A percentile compares a stretch with the other conserved stretches of the same genome.
phyloP scores from a whole-genome alignment of 2,329 filamentous ascomycete species.

The Venturia carpophila region DNA sequence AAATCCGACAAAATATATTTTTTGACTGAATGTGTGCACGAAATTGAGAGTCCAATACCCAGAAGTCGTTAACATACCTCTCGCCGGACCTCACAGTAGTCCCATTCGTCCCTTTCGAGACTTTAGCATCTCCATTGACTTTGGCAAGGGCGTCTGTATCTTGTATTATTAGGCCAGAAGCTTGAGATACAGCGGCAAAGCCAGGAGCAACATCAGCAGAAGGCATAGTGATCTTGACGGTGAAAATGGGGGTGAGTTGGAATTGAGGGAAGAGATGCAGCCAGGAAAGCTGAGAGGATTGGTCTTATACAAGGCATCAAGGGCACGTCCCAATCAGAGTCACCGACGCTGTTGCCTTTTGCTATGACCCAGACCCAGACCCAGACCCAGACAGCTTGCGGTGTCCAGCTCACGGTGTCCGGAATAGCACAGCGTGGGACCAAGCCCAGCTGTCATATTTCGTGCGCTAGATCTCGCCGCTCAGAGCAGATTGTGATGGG shows the following conservation, averaged over 20 bases:
- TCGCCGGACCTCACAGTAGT: too few relatives aligned
- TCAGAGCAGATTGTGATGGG: not conserved
- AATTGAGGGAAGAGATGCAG: not conserved
- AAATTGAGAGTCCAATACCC: too few relatives aligned
- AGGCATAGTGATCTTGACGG: not conserved
- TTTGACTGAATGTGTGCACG: too few relatives aligned
- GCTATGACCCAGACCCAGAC: not conserved
- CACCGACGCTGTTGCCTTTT: slow-evolving; percentile 5
- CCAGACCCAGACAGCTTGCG: not conserved
- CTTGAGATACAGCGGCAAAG: not conserved
- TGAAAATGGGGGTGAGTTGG: not conserved
- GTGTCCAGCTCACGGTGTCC: not conserved
- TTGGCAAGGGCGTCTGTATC: not conserved
- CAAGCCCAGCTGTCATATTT: not conserved
- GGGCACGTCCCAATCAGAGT: not conserved
- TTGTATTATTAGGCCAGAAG: not conserved
- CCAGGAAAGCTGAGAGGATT: not conserved
- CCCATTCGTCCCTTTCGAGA: not conserved
- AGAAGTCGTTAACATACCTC: too few relatives aligned
- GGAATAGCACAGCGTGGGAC: not conserved
- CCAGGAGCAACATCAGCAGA: not conserved
- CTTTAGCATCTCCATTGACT: not conserved
- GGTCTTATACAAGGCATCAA: not conserved
- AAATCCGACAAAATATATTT: too few relatives aligned
- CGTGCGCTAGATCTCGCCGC: not conserved